A percentile compares a stretch with the other conserved stretches of the same genome.
phyloP scores from a whole-genome alignment of 371 early-diverging fungal species.

The Parasitella parasitica region DNA sequence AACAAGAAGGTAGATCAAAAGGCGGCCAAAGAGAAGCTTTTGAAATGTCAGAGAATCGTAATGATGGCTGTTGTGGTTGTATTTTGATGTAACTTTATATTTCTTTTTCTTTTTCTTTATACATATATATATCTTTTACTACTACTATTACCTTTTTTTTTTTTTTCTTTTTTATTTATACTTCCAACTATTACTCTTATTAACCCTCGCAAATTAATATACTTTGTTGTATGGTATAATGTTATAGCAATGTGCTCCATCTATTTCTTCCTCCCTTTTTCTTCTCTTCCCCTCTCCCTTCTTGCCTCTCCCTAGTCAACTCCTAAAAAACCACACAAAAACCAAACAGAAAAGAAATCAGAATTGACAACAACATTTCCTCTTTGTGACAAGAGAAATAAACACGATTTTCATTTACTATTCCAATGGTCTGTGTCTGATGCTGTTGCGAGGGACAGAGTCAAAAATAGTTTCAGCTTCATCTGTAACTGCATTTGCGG shows the following conservation, averaged over 20 bases:
- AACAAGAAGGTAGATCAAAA: constrained; percentile 36
- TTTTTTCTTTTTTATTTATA: not conserved
- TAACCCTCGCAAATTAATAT: not conserved
- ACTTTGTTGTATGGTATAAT: constrained; percentile 1
- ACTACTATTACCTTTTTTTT: not conserved
- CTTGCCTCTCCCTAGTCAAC: not conserved
- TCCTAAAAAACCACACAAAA: not conserved
- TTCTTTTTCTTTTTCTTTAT: not conserved
- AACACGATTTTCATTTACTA: not conserved
- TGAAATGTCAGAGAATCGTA: constrained; percentile 15
- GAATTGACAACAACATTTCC: not conserved
- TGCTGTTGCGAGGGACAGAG: constrained; percentile 30
- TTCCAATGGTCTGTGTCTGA: constrained; percentile 26
- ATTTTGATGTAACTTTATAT: constrained; percentile 21
- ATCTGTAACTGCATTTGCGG: constrained; percentile 32
- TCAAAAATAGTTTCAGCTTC: constrained; percentile 45
- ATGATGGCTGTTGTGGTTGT: constrained; percentile 19
- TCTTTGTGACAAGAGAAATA: not conserved
- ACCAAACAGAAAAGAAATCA: not conserved
- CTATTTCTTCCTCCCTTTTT: not conserved
- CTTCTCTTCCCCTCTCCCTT: not conserved
- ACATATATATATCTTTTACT: not conserved
- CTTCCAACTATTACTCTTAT: not conserved
- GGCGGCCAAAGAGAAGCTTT: constrained; percentile 20
- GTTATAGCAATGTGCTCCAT: not conserved